Conservation (phyloP, 805 yeast genomes). For the Saccharomycopsis schoenii region DNA sequence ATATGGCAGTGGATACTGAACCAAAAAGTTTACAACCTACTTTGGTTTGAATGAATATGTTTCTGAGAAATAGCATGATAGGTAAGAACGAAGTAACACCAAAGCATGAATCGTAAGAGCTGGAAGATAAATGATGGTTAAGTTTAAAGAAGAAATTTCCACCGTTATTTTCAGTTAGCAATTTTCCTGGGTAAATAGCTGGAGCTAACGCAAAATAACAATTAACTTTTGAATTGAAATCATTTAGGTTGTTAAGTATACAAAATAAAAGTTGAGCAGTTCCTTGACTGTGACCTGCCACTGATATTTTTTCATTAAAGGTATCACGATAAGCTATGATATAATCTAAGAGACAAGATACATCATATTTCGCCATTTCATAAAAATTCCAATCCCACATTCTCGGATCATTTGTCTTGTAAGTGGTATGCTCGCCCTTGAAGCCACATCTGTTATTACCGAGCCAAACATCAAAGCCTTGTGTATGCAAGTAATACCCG, state of each 20-base stretch:
- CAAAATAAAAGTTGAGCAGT: slow-evolving; percentile 77
- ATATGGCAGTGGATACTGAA: slow-evolving; percentile 64
- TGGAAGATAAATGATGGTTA: slow-evolving; percentile 42
- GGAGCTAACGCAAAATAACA: slow-evolving; percentile 78
- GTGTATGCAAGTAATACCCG: slow-evolving; percentile 34
- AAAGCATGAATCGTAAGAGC: slow-evolving; percentile 42
- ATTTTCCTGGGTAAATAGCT: slow-evolving; percentile 79
- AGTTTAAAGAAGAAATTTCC: slow-evolving; percentile 41
- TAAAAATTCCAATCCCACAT: slow-evolving; percentile 93
- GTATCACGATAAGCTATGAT: slow-evolving; percentile 34
- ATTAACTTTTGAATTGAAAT: slow-evolving; percentile 36
- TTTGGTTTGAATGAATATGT: slow-evolving; percentile 36
- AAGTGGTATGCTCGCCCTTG: slow-evolving; percentile 51
- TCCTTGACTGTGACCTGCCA: slow-evolving; percentile 89
- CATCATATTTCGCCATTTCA: slow-evolving; percentile 73
- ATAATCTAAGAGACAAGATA: slow-evolving; percentile 60
- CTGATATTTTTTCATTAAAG: slow-evolving; percentile 35
- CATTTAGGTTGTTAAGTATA: slow-evolving; percentile 41
- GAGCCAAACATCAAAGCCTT: slow-evolving; percentile 81
- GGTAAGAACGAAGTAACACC: slow-evolving; percentile 79
- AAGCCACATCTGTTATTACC: slow-evolving; percentile 90
- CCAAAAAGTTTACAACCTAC: slow-evolving; percentile 35
- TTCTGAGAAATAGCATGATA: slow-evolving; percentile 52
- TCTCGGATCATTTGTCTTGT: slow-evolving; percentile 32
- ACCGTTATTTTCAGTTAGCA: slow-evolving; percentile 44